A percentile compares a stretch with the other conserved stretches of the same genome.
These are phyloP conservation scores for Talaromyces funiculosus DNA, from an alignment of 2,329 filamentous ascomycete species.

Conservation along the genomic window DNA sequence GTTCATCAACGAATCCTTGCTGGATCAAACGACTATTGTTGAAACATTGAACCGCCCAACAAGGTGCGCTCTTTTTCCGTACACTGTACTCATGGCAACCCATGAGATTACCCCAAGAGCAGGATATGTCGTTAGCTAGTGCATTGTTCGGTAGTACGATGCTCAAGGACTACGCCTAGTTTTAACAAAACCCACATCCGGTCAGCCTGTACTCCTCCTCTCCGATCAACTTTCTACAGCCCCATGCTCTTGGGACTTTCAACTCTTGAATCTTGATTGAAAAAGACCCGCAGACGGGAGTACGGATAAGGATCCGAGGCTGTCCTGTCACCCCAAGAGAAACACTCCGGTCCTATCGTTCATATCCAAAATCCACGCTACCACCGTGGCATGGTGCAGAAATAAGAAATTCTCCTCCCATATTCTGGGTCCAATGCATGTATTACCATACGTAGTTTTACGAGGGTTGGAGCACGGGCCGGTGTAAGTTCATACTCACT, in stretches of 20 bases:
- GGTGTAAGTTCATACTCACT: not conserved
- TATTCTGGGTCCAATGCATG: not conserved
- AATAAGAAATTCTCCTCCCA: not conserved
- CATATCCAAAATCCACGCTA: conserved; percentile 2
- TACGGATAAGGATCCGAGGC: conserved; percentile 4
- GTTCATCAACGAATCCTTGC: not conserved
- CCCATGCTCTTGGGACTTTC: not conserved
- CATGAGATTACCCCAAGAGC: not conserved
- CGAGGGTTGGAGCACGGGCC: not conserved
- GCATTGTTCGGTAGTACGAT: not conserved
- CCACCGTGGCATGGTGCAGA: not conserved
- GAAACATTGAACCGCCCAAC: not conserved
- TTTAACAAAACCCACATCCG: too few species aligned
- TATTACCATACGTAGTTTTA: not conserved
- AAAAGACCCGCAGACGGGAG: conserved; percentile 1
- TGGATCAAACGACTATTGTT: not conserved
- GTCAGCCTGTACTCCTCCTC: not conserved
- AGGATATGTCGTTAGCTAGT: not conserved
- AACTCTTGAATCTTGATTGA: not conserved
- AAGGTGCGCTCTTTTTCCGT: not conserved
- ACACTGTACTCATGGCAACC: not conserved
- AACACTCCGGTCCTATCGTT: conserved; percentile 4
- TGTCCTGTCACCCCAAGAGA: not conserved
- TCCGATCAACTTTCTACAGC: conserved; percentile 1
- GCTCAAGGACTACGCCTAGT: not conserved